phyloP scores from a whole-genome alignment of 2,329 filamentous ascomycete genomes.

The Ceratocystis eucalypticola region DNA sequence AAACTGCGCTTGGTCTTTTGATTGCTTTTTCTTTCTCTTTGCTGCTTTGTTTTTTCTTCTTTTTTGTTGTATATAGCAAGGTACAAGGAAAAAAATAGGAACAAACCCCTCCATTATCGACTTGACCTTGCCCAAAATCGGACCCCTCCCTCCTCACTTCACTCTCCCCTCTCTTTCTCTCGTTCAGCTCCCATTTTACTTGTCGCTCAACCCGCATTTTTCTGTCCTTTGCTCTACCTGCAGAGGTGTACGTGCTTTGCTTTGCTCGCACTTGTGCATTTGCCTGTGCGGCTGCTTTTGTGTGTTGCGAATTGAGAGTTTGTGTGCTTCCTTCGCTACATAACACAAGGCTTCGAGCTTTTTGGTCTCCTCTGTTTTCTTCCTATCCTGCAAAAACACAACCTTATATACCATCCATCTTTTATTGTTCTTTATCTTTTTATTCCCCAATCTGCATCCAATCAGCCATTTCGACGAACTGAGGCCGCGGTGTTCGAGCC shows the following conservation, averaged over 20 bases:
- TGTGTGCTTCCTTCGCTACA: not conserved
- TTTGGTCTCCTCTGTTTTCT: not conserved
- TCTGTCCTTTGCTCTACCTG: not conserved
- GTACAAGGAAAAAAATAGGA: not conserved
- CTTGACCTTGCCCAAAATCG: not conserved
- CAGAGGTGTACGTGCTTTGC: not conserved
- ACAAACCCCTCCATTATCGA: conserved; percentile 5
- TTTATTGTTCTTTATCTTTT: conserved; percentile 1
- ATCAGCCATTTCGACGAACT: not conserved
- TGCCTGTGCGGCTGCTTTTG: not conserved
- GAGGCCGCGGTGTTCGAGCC: not conserved
- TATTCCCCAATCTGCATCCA: not conserved
- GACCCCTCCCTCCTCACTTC: not conserved
- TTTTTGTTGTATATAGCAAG: not conserved
- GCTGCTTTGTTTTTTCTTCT: not conserved
- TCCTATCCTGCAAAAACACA: not conserved
- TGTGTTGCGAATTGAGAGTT: not conserved
- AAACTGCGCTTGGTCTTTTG: not conserved
- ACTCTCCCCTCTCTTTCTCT: not conserved
- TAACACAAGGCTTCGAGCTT: not conserved
- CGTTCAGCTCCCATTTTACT: not conserved
- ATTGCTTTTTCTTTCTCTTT: not conserved
- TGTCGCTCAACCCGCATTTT: not conserved
- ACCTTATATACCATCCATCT: not conserved
- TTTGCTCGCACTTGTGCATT: not conserved